Evolutionary conservation across 78 protist species (phyloP), one percentile per base, ranked within the genome.

Genomic region (Acrasis kona): DNA sequence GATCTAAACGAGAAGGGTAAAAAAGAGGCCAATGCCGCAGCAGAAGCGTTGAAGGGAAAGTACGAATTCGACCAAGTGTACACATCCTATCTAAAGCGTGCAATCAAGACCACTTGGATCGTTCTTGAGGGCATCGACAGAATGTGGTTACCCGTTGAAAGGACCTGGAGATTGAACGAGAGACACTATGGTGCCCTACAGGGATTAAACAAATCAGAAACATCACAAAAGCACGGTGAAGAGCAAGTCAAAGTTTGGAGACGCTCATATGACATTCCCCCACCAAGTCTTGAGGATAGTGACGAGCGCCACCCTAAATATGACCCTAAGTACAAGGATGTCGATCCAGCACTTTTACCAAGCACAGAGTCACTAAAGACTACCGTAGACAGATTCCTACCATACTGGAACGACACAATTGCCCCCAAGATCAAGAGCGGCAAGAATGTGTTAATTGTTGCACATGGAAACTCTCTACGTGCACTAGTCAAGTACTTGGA

Each of bases 181-280:
- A 73, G 97, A 28, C 81, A 79, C 82, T 93, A 93, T 70, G 97
- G 97, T 58, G 92, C 81, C 30, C 93, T 92, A n/a, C 91, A 89
- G 36, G 96, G 97, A 27, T 38, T 85, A 10, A 75, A 93, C 86
- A 93, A 93, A 80, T 39, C 42, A 10, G 95, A 91, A 76, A 87
- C 92, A 0, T 94, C 91, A 9, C 85, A 82, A 28, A 89, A 88
- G 73, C 88, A 86, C 71, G 97, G 97, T 6, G 87, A 39, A 29
- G 87, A 80, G 34, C 94, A 90, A 74, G 95, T 91, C 12, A 28
- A 73, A 30, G 31, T 73, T 0, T 93, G 97, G 97, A 65, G 97
- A 36, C 80, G 96, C 36, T 72, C 93, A 2, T 92, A 88, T 72
- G 92, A 50, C 39, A 70, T 68, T 4, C 94, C 96, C 10, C 96